Evolutionary conservation across 2,329 filamentous ascomycete genomes (phyloP).

Genomic region (Diplodia intermedia): DNA sequence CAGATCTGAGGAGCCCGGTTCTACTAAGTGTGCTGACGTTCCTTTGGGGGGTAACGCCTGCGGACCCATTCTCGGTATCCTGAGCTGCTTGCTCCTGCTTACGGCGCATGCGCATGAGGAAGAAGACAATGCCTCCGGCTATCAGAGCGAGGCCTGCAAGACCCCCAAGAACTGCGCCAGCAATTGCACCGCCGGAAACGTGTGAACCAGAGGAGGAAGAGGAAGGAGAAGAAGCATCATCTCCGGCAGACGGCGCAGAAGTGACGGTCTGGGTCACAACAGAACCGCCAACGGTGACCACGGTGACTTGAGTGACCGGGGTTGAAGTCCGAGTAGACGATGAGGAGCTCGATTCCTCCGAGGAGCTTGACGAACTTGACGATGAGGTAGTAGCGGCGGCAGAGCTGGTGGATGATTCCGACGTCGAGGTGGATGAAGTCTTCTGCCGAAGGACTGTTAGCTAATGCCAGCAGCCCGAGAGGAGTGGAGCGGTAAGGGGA

Average conservation of each 20-base stretch:
- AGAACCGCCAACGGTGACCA: constrained; percentile 54
- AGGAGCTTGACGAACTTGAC: constrained; percentile 16
- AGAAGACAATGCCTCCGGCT: constrained; percentile 46
- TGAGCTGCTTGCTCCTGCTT: constrained; percentile 27
- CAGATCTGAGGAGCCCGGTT: constrained; percentile 51
- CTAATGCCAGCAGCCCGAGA: background rate
- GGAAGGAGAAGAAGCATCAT: background rate
- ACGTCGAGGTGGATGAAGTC: constrained; percentile 4
- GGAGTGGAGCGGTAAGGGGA: background rate
- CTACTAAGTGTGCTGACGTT: constrained; percentile 58
- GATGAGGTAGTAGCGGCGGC: constrained; percentile 31
- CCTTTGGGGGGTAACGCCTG: constrained; percentile 44
- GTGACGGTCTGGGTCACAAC: constrained; percentile 55
- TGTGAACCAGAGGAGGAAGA: constrained; percentile 34
- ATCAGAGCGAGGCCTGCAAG: constrained; percentile 48
- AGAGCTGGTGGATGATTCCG: constrained; percentile 8
- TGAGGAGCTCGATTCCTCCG: constrained; percentile 33
- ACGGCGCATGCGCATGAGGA: constrained; percentile 46
- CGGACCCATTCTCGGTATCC: constrained; percentile 35
- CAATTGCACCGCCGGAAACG: constrained; percentile 53
- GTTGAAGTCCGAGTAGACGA: constrained; percentile 37
- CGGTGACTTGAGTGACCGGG: constrained; percentile 46
- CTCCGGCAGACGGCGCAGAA: constrained; percentile 41
- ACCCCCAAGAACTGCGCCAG: constrained; percentile 55
- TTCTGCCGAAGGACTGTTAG: constrained; percentile 5